A percentile compares a stretch with the other conserved stretches of the same genome.
Conservation (phyloP, 768 basidiomycete species). For the Gloeopeniophorella convolvens region DNA sequence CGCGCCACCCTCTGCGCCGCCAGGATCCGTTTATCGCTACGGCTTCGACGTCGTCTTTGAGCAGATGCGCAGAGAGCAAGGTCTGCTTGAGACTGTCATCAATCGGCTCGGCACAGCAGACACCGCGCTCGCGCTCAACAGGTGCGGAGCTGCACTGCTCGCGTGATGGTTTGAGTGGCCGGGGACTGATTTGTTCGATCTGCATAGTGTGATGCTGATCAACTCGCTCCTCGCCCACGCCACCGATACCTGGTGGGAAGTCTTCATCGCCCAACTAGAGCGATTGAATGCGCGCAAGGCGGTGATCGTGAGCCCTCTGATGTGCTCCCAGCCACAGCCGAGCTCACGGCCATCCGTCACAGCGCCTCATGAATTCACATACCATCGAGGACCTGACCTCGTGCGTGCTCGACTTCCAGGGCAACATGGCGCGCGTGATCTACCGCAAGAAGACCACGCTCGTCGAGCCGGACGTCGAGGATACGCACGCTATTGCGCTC, state of each 20-base stretch:
- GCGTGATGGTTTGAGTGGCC: conserved; percentile 14
- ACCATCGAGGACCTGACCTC: conserved; percentile 78
- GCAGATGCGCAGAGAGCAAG: conserved; percentile 68
- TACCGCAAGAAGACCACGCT: conserved; percentile 76
- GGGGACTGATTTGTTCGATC: conserved; percentile 4
- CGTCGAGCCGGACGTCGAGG: conserved; percentile 63
- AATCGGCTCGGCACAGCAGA: conserved; percentile 73
- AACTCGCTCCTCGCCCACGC: conserved; percentile 79
- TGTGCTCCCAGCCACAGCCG: conserved; percentile 6
- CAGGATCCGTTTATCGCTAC: conserved; percentile 72
- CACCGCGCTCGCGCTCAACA: conserved; percentile 78
- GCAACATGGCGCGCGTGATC: conserved; percentile 71
- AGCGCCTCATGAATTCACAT: conserved; percentile 82
- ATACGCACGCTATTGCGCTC: conserved; percentile 49
- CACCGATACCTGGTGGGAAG: conserved; percentile 71
- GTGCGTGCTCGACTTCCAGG: conserved; percentile 82
- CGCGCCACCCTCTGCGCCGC: conserved; percentile 42
- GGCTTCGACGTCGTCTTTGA: conserved; percentile 82
- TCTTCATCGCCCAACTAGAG: conserved; percentile 71
- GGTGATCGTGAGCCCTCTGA: conserved; percentile 54
- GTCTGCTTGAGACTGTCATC: conserved; percentile 77
- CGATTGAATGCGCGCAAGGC: conserved; percentile 73
- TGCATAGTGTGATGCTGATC: conserved; percentile 76
- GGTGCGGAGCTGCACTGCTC: conserved; percentile 35
- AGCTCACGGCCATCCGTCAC: not conserved